phyloP scores from a whole-genome alignment of 306 rosid species.

The Inga laurina region DNA sequence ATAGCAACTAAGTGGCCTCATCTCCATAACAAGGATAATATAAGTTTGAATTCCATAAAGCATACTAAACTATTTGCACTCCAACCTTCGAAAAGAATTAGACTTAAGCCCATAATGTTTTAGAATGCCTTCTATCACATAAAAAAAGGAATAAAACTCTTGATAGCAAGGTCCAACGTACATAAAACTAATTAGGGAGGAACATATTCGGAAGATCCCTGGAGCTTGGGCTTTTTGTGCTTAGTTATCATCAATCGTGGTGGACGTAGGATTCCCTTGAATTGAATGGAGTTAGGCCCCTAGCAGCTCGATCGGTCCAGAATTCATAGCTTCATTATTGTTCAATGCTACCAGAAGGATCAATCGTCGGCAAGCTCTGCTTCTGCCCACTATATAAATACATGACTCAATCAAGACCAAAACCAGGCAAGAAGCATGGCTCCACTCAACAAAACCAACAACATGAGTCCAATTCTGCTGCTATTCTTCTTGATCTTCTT shows the following conservation, averaged over 20 bases:
- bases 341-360: not conserved
- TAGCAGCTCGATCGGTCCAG: not conserved
- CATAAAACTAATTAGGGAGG: not conserved
- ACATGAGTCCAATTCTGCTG: not conserved
- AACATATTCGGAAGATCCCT: not conserved
- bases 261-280: not conserved
- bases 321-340: not conserved
- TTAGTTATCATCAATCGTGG: not conserved
- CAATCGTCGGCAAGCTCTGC: not conserved
- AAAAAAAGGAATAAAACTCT: not conserved
- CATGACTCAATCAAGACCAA: not conserved
- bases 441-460: constrained; percentile 11
- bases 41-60: no score
- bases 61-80: no score
- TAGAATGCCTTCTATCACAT: no score
- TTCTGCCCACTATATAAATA: not conserved
- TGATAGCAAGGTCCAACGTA: not conserved
- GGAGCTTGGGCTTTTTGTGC: not conserved
- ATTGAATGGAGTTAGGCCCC: not conserved
- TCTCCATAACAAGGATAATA: no score
- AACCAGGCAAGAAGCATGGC: not conserved
- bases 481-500: not conserved
- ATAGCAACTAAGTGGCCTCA: not conserved
- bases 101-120: no score
- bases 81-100: no score